phyloP scores from a whole-genome alignment of 2,329 filamentous ascomycete species.

The Fusarium redolens region DNA sequence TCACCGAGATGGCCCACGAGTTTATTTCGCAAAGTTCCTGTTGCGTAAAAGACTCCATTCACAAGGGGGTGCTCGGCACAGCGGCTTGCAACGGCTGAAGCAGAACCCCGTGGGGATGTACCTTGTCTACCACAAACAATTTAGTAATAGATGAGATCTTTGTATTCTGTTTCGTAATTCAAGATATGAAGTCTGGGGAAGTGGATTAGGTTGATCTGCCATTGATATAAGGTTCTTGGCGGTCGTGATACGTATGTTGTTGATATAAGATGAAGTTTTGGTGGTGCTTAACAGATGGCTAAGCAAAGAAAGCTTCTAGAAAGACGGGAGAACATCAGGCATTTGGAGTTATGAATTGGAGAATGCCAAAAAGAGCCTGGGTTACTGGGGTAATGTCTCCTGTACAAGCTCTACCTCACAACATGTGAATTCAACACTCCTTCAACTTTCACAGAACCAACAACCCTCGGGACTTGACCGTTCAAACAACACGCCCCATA shows the following conservation, averaged over 20 bases:
- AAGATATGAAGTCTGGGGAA: slow-evolving; percentile 29
- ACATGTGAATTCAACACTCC: not conserved
- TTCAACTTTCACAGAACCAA: not conserved
- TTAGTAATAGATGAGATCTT: slow-evolving; percentile 30
- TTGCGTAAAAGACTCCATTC: slow-evolving; percentile 2
- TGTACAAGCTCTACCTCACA: not conserved
- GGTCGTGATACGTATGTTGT: not conserved
- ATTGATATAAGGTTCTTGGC: slow-evolving; percentile 5
- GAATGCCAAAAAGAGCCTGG: not conserved
- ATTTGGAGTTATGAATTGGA: slow-evolving; percentile 14
- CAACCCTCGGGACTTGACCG: slow-evolving; percentile 13
- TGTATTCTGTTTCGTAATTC: slow-evolving; percentile 29
- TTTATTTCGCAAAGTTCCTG: slow-evolving; percentile 1
- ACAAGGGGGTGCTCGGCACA: slow-evolving; percentile 4
- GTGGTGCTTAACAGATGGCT: not conserved
- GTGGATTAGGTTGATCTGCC: slow-evolving; percentile 5
- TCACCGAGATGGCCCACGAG: slow-evolving; percentile 23
- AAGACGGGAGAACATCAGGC: not conserved
- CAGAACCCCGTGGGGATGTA: slow-evolving; percentile 22
- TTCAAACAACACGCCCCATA: not conserved
- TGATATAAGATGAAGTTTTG: not conserved
- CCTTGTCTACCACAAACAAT: slow-evolving; percentile 21
- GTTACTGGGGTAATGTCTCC: not conserved
- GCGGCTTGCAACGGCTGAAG: slow-evolving; percentile 32
- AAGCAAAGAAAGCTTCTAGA: slow-evolving; percentile 13